Evolutionary conservation across 2,329 filamentous ascomycete species (phyloP).

Genomic region (Penicillium sclerotiorum): DNA sequence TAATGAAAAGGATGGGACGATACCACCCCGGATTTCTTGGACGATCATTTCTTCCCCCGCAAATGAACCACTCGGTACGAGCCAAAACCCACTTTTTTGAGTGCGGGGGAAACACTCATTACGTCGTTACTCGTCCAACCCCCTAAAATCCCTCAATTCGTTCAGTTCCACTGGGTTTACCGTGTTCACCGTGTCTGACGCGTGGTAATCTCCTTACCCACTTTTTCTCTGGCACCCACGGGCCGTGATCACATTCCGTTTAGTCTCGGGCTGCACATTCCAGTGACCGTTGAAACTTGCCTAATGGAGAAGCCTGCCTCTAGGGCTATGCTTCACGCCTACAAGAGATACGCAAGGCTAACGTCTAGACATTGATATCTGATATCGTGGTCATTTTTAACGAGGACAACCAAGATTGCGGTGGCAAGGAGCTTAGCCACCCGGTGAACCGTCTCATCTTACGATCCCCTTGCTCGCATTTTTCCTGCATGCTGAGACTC

Average conservation of each 20-base stretch:
- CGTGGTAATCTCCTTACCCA: no score
- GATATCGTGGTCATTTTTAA: no score
- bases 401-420: no score
- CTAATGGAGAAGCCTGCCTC: slow-evolving; percentile 1
- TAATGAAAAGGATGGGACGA: no score
- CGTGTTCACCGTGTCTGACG: no score
- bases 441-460: no score
- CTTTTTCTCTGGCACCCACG: no score
- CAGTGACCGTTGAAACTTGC: not conserved
- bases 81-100: slow-evolving; percentile 18
- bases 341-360: not conserved
- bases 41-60: slow-evolving; percentile 11
- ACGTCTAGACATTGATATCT: no score
- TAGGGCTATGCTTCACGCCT: not conserved
- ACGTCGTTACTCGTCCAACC: not conserved
- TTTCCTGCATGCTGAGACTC: no score
- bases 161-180: slow-evolving; percentile 5
- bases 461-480: no score
- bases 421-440: no score
- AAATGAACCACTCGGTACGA: slow-evolving; percentile 10
- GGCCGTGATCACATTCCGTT: no score
- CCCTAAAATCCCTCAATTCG: slow-evolving; percentile 10
- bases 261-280: not conserved
- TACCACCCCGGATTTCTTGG: slow-evolving; percentile 13
- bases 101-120: slow-evolving; percentile 13